Percentiles rank a stretch among this genome's conserved stretches.
Conservation (phyloP, 2,329 filamentous ascomycete genomes). For the Sphaceloma murrayae region DNA sequence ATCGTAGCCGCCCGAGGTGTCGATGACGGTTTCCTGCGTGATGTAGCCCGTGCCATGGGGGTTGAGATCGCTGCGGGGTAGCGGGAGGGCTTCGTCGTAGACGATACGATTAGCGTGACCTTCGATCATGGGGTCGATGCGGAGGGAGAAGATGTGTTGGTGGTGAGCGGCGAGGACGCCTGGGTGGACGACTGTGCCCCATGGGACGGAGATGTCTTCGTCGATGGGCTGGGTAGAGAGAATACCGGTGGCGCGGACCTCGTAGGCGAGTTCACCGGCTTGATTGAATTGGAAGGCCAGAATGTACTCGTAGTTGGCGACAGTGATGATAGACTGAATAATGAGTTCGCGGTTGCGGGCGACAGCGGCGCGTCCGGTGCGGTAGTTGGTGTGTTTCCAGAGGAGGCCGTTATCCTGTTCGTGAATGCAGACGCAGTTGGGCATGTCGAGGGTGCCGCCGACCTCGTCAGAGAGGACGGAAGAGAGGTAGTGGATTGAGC, state of each 20-base stretch:
- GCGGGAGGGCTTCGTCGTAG: slow-evolving; percentile 48
- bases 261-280: slow-evolving; percentile 56
- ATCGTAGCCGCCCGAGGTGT: slow-evolving; percentile 43
- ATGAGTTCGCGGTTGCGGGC: slow-evolving; percentile 57
- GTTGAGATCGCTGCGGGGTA: slow-evolving; percentile 49
- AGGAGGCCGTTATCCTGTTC: slow-evolving; percentile 61
- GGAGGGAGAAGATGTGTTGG: slow-evolving; percentile 61
- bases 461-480: slow-evolving; percentile 50
- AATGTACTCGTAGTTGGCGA: slow-evolving; percentile 66
- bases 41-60: slow-evolving; percentile 46
- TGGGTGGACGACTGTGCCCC: slow-evolving; percentile 59
- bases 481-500: slow-evolving; percentile 58
- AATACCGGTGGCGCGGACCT: slow-evolving; percentile 60
- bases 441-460: slow-evolving; percentile 48
- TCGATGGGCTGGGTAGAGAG: slow-evolving; percentile 59
- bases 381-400: slow-evolving; percentile 65
- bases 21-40: slow-evolving; percentile 38
- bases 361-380: slow-evolving; percentile 54
- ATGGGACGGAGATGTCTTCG: slow-evolving; percentile 53
- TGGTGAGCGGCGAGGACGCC: slow-evolving; percentile 61
- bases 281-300: slow-evolving; percentile 64
- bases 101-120: slow-evolving; percentile 38
- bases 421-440: slow-evolving; percentile 61
- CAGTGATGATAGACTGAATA: slow-evolving; percentile 60
- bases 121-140: slow-evolving; percentile 41